Percentiles rank a stretch among this genome's conserved stretches.
Evolutionary conservation across 768 basidiomycete species (phyloP).

Genomic region (Trametes cingulata): DNA sequence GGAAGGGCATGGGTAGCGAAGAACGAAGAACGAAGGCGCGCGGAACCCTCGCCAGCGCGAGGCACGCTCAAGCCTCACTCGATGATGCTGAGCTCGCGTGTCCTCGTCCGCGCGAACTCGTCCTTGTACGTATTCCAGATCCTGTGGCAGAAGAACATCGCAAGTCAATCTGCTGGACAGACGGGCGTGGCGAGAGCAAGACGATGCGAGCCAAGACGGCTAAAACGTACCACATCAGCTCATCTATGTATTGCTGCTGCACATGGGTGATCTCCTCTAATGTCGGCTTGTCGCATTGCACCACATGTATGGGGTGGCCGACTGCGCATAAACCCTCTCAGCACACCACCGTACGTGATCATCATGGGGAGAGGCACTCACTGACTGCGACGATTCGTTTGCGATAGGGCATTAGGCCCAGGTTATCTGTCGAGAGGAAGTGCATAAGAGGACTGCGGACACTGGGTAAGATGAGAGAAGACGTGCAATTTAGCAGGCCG

Average conservation of each 20-base stretch:
- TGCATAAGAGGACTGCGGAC: neutral
- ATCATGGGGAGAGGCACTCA: constrained; percentile 47
- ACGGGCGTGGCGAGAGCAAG: neutral
- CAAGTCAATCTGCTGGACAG: neutral
- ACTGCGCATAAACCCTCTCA: constrained; percentile 46
- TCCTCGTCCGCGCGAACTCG: constrained; percentile 82
- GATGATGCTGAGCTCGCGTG: constrained; percentile 75
- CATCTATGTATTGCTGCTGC: constrained; percentile 88
- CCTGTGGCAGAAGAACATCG: constrained; percentile 39
- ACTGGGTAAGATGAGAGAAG: neutral
- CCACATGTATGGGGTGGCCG: constrained; percentile 84
- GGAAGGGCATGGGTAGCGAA: too few species aligned
- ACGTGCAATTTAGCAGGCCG: constrained; percentile 89
- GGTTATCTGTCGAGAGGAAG: constrained; percentile 61
- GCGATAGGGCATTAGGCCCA: constrained; percentile 95
- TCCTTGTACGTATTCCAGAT: constrained; percentile 98
- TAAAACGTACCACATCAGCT: constrained; percentile 74
- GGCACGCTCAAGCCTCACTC: constrained; percentile 53
- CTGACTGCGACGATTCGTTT: constrained; percentile 94
- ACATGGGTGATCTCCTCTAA: constrained; percentile 75
- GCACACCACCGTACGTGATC: neutral
- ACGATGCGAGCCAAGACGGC: neutral
- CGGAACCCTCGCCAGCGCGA: too few species aligned
- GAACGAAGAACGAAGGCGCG: too few species aligned
- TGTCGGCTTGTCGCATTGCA: constrained; percentile 77